These are phyloP conservation scores for Barnettozyma californica DNA, from an alignment of 805 yeast species.

Conservation along the genomic window DNA sequence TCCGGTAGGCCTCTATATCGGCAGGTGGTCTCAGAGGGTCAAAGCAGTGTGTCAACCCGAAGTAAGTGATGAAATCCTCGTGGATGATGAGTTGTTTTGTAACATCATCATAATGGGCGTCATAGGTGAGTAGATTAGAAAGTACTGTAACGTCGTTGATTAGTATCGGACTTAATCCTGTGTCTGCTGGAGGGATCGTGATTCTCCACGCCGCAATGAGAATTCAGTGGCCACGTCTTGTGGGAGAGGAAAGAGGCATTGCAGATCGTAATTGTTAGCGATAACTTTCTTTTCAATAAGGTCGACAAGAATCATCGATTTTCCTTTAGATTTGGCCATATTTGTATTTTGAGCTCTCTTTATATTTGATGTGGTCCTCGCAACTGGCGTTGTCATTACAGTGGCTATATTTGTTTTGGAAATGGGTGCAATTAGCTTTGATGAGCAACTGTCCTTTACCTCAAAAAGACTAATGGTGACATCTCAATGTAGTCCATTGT, in stretches of 20 bases:
- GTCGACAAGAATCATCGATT: background rate
- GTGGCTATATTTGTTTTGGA: background rate
- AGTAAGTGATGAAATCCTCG: background rate
- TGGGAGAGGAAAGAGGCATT: background rate
- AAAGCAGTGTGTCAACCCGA: background rate
- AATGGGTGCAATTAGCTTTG: background rate
- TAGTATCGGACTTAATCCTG: background rate
- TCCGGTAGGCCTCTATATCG: background rate
- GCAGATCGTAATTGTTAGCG: background rate
- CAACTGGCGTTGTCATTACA: too few species aligned
- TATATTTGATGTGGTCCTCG: background rate
- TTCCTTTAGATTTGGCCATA: background rate
- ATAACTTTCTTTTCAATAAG: background rate
- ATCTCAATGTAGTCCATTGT: background rate
- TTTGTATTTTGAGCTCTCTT: background rate
- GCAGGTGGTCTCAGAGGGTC: background rate
- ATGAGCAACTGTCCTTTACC: background rate
- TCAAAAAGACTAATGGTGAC: background rate
- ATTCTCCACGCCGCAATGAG: background rate
- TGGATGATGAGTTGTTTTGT: background rate
- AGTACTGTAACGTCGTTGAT: background rate
- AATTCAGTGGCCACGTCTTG: background rate
- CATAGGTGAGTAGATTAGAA: background rate
- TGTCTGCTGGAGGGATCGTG: background rate
- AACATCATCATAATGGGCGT: background rate